phyloP scores from a whole-genome alignment of 345 rosid genomes.

The Firmiana major region DNA sequence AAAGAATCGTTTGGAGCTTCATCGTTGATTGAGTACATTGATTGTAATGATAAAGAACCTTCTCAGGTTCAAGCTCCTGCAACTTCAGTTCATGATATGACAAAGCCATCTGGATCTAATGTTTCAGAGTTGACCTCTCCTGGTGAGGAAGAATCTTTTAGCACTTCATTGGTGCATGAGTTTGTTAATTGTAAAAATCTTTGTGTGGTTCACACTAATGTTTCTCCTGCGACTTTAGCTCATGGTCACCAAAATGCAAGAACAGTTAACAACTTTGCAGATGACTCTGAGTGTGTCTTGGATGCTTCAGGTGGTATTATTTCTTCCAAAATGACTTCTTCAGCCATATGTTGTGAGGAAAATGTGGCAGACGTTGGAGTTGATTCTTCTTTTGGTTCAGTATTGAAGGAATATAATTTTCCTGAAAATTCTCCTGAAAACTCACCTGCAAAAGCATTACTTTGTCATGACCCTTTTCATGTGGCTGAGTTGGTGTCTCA shows the following conservation, averaged over 20 bases:
- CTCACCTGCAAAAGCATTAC: slow-evolving; percentile 9
- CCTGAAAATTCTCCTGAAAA: slow-evolving; percentile 18
- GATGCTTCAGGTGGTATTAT: slow-evolving; percentile 8
- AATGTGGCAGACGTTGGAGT: slow-evolving; percentile 16
- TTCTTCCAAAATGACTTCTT: neutral
- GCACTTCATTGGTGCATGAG: slow-evolving; percentile 7
- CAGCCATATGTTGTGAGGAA: slow-evolving; percentile 3
- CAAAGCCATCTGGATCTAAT: neutral
- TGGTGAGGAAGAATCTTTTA: neutral
- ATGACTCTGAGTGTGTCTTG: slow-evolving; percentile 7
- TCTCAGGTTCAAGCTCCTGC: slow-evolving; percentile 1
- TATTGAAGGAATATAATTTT: slow-evolving; percentile 10
- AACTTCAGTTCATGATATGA: slow-evolving; percentile 20
- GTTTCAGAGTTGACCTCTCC: neutral
- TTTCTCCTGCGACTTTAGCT: slow-evolving; percentile 19
- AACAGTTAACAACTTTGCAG: neutral
- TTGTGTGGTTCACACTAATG: neutral
- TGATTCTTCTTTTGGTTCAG: slow-evolving; percentile 17
- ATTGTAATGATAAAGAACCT: slow-evolving; percentile 9
- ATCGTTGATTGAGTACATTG: slow-evolving; percentile 4
- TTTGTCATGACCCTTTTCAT: slow-evolving; percentile 8
- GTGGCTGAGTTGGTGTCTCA: slow-evolving; percentile 18
- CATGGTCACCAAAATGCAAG: neutral
- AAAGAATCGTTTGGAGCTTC: slow-evolving; percentile 16
- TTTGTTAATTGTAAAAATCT: too few relatives aligned